Base-by-base conservation (phyloP, 345 rosid genomes). In the Eutrema yunnanense region DNA sequence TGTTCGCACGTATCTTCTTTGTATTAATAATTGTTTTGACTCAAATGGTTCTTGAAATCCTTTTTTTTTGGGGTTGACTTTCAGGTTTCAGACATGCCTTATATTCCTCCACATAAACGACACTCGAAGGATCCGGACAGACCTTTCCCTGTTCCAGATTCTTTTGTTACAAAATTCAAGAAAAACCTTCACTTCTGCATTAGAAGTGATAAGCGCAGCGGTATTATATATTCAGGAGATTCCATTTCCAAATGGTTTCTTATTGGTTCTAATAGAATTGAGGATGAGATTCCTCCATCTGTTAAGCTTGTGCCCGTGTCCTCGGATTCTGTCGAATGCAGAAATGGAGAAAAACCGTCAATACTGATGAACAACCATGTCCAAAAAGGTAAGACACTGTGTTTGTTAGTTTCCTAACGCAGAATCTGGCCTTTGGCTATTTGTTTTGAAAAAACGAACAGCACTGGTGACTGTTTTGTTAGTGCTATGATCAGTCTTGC, bases 21-120 rank as follows among this genome's bases (percentile, higher is more conserved):
- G 22, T 19, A 19, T 19, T 19, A 19, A 19, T 19, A 19, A 19
- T 19, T 19, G 22, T 19, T 19, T 19, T 19, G 22, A 19, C 22
- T 19, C 22, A 19, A 19, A 19, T 19, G 22, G 11, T 12, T 41
- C 66, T 56, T 33, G 13, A 47, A 36, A n/a, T 30, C 40, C 0
- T 6, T 1, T 59, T 71, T 7, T 22, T 9, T 2, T 19, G 8
- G 11, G 1, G 22, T 62, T 34, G 16, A 34, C 12, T 48, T 73
- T 74, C 29, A 30, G 38, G 12, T 60, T 19, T 36, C 2, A 67
- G 33, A 55, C 30, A 86, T 86, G 94, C 83, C 94, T 64, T 88
- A 86, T 47, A 54, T 88, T 62, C 89, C 91, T 27, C 89, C 88
- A 33, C 87, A 83, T 65, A 89, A 81, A 81, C 81, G 92, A 41